A percentile compares a stretch with the other conserved stretches of the same genome.
phyloP scores from a whole-genome alignment of 257 asterid genomes.

The Plantago major region DNA sequence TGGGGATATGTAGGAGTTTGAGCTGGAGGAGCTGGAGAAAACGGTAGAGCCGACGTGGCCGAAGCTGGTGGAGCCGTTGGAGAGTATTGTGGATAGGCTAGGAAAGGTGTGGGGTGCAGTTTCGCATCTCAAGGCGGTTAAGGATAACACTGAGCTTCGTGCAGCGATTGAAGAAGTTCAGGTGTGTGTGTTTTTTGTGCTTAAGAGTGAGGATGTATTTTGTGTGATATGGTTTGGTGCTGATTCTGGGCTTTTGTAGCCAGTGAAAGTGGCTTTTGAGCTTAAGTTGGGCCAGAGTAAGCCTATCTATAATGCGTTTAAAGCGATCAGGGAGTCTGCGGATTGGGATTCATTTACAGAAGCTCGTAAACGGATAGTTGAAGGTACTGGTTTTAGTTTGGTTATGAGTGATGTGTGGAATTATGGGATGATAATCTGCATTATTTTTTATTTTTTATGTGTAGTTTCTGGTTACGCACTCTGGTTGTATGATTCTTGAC shows the following conservation, averaged over 20 bases:
- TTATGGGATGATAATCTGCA: constrained; percentile 2
- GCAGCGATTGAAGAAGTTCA: constrained; percentile 97
- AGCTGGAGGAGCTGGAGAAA: constrained; percentile 75
- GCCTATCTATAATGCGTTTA: constrained; percentile 88
- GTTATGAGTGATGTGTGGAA: neutral
- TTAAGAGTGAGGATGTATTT: constrained; percentile 1
- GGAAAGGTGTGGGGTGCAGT: constrained; percentile 90
- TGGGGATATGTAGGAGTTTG: constrained; percentile 47
- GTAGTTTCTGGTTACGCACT: neutral
- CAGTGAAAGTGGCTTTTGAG: constrained; percentile 82
- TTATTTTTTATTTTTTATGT: neutral
- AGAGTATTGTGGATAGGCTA: constrained; percentile 66
- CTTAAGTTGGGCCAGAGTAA: constrained; percentile 90
- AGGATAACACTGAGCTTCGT: constrained; percentile 83
- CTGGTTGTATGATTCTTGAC: constrained; percentile 18
- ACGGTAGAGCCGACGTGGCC: constrained; percentile 94
- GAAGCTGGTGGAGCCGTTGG: constrained; percentile 95
- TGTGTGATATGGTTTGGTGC: constrained; percentile 1
- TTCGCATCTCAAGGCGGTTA: constrained; percentile 88
- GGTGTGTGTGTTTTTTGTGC: constrained; percentile 33
- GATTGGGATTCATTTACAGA: constrained; percentile 75
- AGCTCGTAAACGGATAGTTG: constrained; percentile 92
- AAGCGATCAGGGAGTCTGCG: constrained; percentile 69
- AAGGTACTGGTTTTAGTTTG: constrained; percentile 38
- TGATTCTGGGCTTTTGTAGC: constrained; percentile 45